phyloP scores from a whole-genome alignment of 495 filamentous ascomycete genomes.

The Entonaema liquescens region DNA sequence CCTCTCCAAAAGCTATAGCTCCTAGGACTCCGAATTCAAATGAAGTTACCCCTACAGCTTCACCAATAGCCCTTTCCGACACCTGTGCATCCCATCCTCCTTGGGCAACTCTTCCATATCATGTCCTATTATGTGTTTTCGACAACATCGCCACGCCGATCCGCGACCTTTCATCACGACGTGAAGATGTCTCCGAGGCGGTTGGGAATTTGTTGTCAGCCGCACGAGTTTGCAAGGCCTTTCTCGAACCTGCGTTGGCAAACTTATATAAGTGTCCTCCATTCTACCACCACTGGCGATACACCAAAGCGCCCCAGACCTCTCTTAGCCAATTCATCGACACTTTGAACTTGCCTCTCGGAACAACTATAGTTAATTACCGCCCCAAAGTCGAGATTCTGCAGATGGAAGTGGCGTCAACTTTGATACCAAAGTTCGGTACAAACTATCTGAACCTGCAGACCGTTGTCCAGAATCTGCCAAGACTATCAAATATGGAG shows the following conservation, averaged over 20 bases:
- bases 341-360: conserved; percentile 27
- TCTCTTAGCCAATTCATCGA: conserved; percentile 56
- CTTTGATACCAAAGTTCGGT: conserved; percentile 42
- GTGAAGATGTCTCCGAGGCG: conserved; percentile 39
- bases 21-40: conserved; percentile 23
- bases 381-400: conserved; percentile 74
- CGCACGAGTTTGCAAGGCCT: conserved; percentile 68
- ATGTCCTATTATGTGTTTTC: conserved; percentile 75
- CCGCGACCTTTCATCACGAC: conserved; percentile 58
- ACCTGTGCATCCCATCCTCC: conserved; percentile 59
- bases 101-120: conserved; percentile 77
- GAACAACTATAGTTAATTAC: conserved; percentile 58
- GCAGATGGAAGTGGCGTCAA: conserved; percentile 65
- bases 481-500: conserved; percentile 62
- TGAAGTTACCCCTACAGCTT: conserved; percentile 7
- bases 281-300: conserved; percentile 47
- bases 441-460: conserved; percentile 54
- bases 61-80: background rate
- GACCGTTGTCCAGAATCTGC: conserved; percentile 53
- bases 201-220: conserved; percentile 69
- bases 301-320: conserved; percentile 53
- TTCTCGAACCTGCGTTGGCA: conserved; percentile 77
- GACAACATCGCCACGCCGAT: conserved; percentile 69
- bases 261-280: conserved; percentile 77
- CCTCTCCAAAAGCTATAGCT: background rate